These are phyloP conservation scores for Triticum urartu DNA, from an alignment of 176 grass and related monocot species.

Conservation along the genomic window DNA sequence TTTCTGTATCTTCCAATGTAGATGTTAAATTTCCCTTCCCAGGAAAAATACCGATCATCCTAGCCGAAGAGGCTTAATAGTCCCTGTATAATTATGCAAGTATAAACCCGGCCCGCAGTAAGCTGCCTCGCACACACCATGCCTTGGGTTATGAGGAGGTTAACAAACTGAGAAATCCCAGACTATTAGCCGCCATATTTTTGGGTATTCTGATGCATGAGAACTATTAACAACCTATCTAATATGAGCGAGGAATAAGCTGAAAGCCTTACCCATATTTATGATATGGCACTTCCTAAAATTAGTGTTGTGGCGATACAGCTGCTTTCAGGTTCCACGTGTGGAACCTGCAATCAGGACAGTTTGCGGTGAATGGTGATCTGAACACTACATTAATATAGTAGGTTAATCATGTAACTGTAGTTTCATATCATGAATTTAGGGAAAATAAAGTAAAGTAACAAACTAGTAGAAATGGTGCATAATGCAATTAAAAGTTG, in stretches of 20 bases:
- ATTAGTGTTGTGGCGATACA: background rate
- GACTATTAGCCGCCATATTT: background rate
- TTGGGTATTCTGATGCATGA: background rate
- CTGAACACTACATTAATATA: background rate
- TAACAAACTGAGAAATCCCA: background rate
- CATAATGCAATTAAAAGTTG: background rate
- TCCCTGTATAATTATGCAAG: background rate
- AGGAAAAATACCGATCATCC: background rate
- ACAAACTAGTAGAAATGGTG: background rate
- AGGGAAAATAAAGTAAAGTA: background rate
- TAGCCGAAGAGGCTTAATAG: background rate
- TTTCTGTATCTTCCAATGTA: background rate
- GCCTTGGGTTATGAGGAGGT: background rate
- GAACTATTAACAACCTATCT: conserved; percentile 7
- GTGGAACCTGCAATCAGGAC: background rate
- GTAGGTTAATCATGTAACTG: background rate
- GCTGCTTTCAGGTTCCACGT: background rate
- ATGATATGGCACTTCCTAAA: background rate
- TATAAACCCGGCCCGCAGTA: background rate
- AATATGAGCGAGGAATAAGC: background rate
- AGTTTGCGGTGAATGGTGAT: background rate
- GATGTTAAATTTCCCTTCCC: background rate
- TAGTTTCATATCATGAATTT: background rate
- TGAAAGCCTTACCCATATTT: background rate
- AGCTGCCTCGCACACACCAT: background rate